Conservation (phyloP, 2,329 filamentous ascomycete species). For the Fusarium anguioides region DNA sequence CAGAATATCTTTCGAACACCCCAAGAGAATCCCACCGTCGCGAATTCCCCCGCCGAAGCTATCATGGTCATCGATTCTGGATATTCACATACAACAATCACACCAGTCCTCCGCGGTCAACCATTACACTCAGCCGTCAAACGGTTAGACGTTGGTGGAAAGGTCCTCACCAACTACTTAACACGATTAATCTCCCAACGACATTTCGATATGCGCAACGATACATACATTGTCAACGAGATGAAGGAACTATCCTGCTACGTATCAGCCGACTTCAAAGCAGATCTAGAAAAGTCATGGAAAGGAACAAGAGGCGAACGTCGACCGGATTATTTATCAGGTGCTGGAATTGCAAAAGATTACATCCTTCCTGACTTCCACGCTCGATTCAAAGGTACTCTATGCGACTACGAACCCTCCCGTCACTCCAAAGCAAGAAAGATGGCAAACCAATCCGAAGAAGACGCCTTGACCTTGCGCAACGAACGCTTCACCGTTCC, state of each 20-base stretch:
- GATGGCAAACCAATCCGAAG: slow-evolving; percentile 58
- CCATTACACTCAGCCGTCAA: slow-evolving; percentile 85
- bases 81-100: slow-evolving; percentile 92
- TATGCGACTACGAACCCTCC: slow-evolving; percentile 80
- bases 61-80: slow-evolving; percentile 91
- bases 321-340: slow-evolving; percentile 60
- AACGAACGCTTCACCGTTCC: slow-evolving; percentile 94
- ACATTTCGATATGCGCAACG: slow-evolving; percentile 95
- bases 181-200: slow-evolving; percentile 89
- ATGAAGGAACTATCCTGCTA: slow-evolving; percentile 94
- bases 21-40: slow-evolving; percentile 55
- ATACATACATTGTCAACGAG: slow-evolving; percentile 92
- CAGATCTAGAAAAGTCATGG: slow-evolving; percentile 85
- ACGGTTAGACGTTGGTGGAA: slow-evolving; percentile 90
- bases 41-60: slow-evolving; percentile 74
- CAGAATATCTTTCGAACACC: slow-evolving; percentile 75
- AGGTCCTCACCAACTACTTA: slow-evolving; percentile 91
- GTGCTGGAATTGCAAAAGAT: slow-evolving; percentile 79
- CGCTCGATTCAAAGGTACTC: slow-evolving; percentile 69
- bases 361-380: slow-evolving; percentile 90
- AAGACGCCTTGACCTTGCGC: slow-evolving; percentile 86
- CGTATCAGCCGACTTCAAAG: slow-evolving; percentile 79
- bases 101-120: slow-evolving; percentile 83
- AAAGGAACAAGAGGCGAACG: slow-evolving; percentile 75
- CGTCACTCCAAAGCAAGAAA: slow-evolving; percentile 65